These are phyloP conservation scores for Aspergillus ibericus DNA, from an alignment of 2,329 filamentous ascomycete species.

Conservation along the genomic window DNA sequence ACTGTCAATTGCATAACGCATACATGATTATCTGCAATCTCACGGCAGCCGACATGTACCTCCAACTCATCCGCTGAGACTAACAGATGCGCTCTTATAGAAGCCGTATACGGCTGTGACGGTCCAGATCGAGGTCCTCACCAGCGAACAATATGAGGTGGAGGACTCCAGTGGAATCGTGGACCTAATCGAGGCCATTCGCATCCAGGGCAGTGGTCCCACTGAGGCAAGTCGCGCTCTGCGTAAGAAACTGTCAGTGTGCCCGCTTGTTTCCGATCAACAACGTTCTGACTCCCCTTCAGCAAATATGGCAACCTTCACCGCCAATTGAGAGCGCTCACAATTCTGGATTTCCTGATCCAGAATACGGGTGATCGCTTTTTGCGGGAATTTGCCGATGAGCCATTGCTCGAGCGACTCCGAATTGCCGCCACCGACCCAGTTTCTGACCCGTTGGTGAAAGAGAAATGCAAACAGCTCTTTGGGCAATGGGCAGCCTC, in stretches of 20 bases:
- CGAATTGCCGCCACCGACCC: slow-evolving; percentile 83
- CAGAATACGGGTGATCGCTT: slow-evolving; percentile 90
- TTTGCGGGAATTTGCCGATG: slow-evolving; percentile 83
- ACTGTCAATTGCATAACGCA: neutral
- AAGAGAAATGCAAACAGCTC: slow-evolving; percentile 79
- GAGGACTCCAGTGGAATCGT: slow-evolving; percentile 90
- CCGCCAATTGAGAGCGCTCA: slow-evolving; percentile 83
- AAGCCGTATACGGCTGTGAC: slow-evolving; percentile 94
- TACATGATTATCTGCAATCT: neutral
- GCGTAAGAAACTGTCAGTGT: slow-evolving; percentile 81
- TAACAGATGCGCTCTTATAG: slow-evolving; percentile 37
- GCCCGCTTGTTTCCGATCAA: neutral
- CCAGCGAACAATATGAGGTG: slow-evolving; percentile 83
- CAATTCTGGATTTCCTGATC: slow-evolving; percentile 87
- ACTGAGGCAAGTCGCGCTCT: slow-evolving; percentile 87
- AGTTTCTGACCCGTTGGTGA: slow-evolving; percentile 81
- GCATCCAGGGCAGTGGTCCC: slow-evolving; percentile 82
- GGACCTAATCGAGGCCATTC: slow-evolving; percentile 90
- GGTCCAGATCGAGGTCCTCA: slow-evolving; percentile 86
- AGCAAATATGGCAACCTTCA: slow-evolving; percentile 95
- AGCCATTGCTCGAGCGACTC: slow-evolving; percentile 85
- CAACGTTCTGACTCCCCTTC: slow-evolving; percentile 12
- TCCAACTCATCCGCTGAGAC: neutral
- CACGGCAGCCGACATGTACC: neutral
- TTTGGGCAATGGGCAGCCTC: slow-evolving; percentile 83